Base-by-base conservation (phyloP, 2,329 filamentous ascomycete species). In the Colletotrichum agaves region DNA sequence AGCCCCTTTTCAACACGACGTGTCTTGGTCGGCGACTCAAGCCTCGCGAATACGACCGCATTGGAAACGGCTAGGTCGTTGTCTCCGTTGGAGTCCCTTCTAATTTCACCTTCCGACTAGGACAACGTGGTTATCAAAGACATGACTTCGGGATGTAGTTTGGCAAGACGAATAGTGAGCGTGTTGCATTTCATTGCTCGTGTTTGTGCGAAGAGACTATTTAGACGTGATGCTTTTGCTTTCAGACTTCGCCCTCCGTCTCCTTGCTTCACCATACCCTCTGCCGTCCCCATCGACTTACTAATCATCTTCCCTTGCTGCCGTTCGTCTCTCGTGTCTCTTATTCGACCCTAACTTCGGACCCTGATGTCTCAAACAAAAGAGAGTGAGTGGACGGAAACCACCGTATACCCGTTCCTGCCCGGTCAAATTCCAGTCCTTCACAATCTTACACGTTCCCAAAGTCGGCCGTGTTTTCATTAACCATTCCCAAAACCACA, bases 101-200 rank as follows among this genome's bases (percentile, higher is more conserved):
- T 2, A 11, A 13, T 19, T 23, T 27, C 13, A 1, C n/a, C 11
- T 13, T 23, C 55, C 41, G 41, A 58, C 41, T 41, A 37, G 55
- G 41, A 35, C 23, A 21, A 13, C 55, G 55, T 41, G 33, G 55
- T 10, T 11, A 21, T 39, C n/a, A 27, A n/a, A 15, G 31, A 37
- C 5, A 5, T 19, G n/a, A 10, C 15, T 19, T 4, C 5, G 13
- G 41, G 4, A 15, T 19, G n/a, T 44, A 17, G 12, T 4, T 12
- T 39, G 13, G 13, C 17, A 47, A 49, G 52, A 59, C 43, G 39
- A 47, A 59, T 35, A 59, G 21, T 49, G 43, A 59, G 31, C 43
- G 56, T 39, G 56, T 50, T 50, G 27, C 13, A 3, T 13, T 47
- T 49, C 56, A 59, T 59, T 59, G 49, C 43, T 49, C 43, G 56